phyloP scores from a whole-genome alignment of 2,329 filamentous ascomycete species.

The Thielaviopsis punctulata region DNA sequence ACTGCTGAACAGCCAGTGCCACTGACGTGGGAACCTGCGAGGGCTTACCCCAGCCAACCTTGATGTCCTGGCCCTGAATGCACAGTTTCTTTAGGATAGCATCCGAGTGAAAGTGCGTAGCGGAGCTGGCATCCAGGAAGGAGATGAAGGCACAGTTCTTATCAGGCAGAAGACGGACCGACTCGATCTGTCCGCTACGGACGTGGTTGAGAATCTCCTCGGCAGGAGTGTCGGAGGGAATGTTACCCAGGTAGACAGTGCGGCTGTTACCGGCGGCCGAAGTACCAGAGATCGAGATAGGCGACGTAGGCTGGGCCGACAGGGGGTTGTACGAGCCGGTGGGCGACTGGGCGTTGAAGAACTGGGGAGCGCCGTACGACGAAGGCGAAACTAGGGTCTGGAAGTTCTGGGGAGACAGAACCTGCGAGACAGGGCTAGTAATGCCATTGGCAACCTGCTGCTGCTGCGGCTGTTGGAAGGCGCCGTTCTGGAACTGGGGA shows the following conservation, averaged over 20 bases:
- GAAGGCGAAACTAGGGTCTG: conserved; percentile 76
- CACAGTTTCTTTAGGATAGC: conserved; percentile 98
- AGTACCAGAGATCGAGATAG: conserved; percentile 59
- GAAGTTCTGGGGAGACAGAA: conserved; percentile 68
- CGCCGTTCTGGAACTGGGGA: conserved; percentile 77
- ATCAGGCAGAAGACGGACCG: conserved; percentile 87
- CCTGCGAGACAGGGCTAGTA: conserved; percentile 58
- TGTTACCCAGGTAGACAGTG: conserved; percentile 94
- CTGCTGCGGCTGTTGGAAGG: conserved; percentile 48
- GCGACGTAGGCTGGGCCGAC: conserved; percentile 48
- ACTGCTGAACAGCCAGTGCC: conserved; percentile 92
- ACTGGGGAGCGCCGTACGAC: conserved; percentile 63
- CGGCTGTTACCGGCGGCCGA: conserved; percentile 81
- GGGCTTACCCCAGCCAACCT: conserved; percentile 98
- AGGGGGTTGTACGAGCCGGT: conserved; percentile 53
- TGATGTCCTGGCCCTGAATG: conserved; percentile 97
- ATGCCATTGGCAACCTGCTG: conserved; percentile 42
- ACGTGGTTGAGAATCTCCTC: conserved; percentile 96
- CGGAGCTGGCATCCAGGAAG: conserved; percentile 91
- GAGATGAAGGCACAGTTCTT: conserved; percentile 99
- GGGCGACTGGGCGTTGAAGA: conserved; percentile 74
- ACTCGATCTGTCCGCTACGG: conserved; percentile 94
- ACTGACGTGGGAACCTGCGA: conserved; percentile 96
- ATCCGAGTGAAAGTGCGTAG: conserved; percentile 97
- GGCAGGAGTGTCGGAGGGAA: conserved; percentile 89